Base-by-base conservation (phyloP, 129 eudicot genomes). In the Rutidosis leptorrhynchoides region DNA sequence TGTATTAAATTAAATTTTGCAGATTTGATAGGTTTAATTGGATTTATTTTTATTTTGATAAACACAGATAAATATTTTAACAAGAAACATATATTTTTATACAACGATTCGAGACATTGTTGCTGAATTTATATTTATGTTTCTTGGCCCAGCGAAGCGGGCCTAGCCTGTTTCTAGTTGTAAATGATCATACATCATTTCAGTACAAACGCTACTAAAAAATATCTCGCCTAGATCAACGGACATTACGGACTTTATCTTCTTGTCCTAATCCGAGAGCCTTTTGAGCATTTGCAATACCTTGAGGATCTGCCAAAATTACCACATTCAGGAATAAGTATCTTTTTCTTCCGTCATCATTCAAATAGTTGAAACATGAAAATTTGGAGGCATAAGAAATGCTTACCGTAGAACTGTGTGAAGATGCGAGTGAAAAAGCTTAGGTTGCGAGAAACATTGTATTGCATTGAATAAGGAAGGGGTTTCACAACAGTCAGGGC, bases 401-500 rank as follows among this genome's bases (percentile, higher is more conserved):
- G 72, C 84, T 85, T 82, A 88, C 98, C 96, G 58, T 80, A 83
- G 68, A 92, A 88, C 77, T 92, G 98, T 15, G 96, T 88, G 70
- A 92, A 92, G 78, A 92, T 92, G 42, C 96, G 83, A 1, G 92
- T 82, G 78, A 92, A 92, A 82, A 92, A 92, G 72, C 84, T 83
- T 90, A 88, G 83, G 86, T 84, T 92, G 76, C 98, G 95, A 35
- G 95, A 77, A 45, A 80, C 89, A 61, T 85, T 81, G 78, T 92
- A 85, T 20, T 89, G 95, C 87, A 83, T 83, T 49, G 85, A 75
- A 49, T 91, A 89, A 40, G 98, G 96, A 73, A 92, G 86, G 59
- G 96, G 98, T 61, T 92, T 92, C 58, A 88, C 96, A 11, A 88
- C n/a, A n/a, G n/a, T n/a, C n/a, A n/a, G n/a, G n/a, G n/a, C n/a